Conservation (phyloP, 2,329 filamentous ascomycete species). For the Sclerotinia subarctica region DNA sequence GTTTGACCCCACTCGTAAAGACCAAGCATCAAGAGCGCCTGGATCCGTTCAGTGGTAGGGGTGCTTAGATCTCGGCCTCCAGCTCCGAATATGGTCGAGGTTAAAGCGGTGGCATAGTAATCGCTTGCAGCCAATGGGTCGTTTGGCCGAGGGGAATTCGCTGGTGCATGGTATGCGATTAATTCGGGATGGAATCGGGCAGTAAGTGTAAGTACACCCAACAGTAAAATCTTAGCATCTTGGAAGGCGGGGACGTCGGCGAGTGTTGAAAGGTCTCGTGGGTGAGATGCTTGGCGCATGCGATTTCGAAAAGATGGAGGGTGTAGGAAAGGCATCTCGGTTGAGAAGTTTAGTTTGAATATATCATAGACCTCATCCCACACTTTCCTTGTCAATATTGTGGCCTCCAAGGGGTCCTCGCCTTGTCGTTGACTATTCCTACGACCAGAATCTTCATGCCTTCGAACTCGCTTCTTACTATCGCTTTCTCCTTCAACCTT, state of each 20-base stretch:
- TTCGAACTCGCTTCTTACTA: conserved; percentile 44
- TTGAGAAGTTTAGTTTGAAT: conserved; percentile 68
- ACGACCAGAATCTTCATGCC: conserved; percentile 41
- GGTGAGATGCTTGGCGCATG: conserved; percentile 45
- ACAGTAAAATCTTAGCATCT: conserved; percentile 55
- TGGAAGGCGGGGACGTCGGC: conserved; percentile 32
- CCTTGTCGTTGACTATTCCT: conserved; percentile 40
- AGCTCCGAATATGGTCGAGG: conserved; percentile 47
- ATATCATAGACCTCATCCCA: conserved; percentile 70
- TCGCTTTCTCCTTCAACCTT: conserved; percentile 42
- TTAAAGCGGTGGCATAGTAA: conserved; percentile 60
- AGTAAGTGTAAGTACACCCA: conserved; percentile 67
- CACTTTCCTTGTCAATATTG: conserved; percentile 59
- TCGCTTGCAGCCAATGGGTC: conserved; percentile 59
- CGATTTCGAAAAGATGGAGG: conserved; percentile 58
- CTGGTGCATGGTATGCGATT: conserved; percentile 45
- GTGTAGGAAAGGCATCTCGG: conserved; percentile 70
- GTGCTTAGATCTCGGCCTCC: conserved; percentile 47
- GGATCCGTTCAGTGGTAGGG: conserved; percentile 60
- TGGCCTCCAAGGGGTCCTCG: conserved; percentile 61
- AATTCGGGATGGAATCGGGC: conserved; percentile 64
- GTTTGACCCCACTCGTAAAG: conserved; percentile 70
- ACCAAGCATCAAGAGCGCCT: conserved; percentile 67
- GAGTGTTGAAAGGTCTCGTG: conserved; percentile 31
- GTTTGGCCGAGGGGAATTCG: conserved; percentile 22